These are phyloP conservation scores for Trichoderma brevicompactum DNA, from an alignment of 2,329 filamentous ascomycete species.

Conservation along the genomic window DNA sequence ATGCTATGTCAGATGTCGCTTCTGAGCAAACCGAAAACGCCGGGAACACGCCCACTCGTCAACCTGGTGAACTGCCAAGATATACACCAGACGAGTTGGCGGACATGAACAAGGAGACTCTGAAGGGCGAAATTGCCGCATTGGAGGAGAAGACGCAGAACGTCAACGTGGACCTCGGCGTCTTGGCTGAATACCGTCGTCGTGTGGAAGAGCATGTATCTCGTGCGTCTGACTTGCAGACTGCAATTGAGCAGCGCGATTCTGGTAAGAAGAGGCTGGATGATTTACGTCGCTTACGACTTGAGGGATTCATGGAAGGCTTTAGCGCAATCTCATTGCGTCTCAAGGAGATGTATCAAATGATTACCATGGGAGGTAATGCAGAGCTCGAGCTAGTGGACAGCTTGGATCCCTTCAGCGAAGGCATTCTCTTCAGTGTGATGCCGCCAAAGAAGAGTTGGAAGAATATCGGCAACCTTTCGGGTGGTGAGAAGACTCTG, in stretches of 20 bases:
- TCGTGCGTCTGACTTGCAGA: constrained; percentile 81
- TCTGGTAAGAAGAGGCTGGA: constrained; percentile 89
- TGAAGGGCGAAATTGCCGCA: constrained; percentile 65
- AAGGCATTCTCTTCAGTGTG: constrained; percentile 95
- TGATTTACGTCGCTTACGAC: constrained; percentile 83
- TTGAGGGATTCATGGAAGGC: constrained; percentile 98
- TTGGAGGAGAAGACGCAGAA: constrained; percentile 77
- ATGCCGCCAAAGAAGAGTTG: constrained; percentile 99
- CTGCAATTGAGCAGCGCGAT: constrained; percentile 78
- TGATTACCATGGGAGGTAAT: constrained; percentile 99
- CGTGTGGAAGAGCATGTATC: constrained; percentile 81
- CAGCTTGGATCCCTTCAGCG: constrained; percentile 92
- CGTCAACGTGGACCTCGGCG: constrained; percentile 83
- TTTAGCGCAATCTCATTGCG: constrained; percentile 92
- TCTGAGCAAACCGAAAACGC: constrained; percentile 36
- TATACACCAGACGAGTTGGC: constrained; percentile 75
- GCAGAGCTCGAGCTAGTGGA: constrained; percentile 97
- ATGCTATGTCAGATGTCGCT: constrained; percentile 34
- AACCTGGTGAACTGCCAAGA: constrained; percentile 68
- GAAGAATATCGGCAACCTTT: constrained; percentile 98
- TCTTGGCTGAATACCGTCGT: constrained; percentile 85
- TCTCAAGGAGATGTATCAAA: constrained; percentile 99
- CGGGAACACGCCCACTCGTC: constrained; percentile 37
- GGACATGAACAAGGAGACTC: constrained; percentile 65
- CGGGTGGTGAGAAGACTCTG: constrained; percentile 95